A percentile compares a stretch with the other conserved stretches of the same genome.
Conservation (phyloP, 805 yeast genomes). For the Saccharomyces eubayanus region DNA sequence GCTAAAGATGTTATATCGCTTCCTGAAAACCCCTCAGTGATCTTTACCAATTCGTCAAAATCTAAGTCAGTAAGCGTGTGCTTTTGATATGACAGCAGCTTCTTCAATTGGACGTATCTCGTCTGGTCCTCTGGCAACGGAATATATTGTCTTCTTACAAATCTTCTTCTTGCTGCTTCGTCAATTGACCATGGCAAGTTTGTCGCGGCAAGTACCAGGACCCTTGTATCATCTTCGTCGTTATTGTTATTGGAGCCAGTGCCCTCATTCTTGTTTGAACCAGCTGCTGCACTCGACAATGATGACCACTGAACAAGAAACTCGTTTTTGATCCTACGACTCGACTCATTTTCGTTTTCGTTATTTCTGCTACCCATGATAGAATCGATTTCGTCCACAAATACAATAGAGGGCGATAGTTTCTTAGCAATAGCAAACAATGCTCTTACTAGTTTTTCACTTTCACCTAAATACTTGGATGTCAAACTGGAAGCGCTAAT, state of each 20-base stretch:
- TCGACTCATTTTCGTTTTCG: slow-evolving; percentile 66
- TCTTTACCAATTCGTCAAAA: slow-evolving; percentile 45
- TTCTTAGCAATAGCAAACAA: slow-evolving; percentile 76
- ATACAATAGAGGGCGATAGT: slow-evolving; percentile 85
- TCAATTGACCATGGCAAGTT: slow-evolving; percentile 96
- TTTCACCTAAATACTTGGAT: slow-evolving; percentile 82
- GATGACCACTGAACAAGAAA: slow-evolving; percentile 93
- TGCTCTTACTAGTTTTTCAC: slow-evolving; percentile 88
- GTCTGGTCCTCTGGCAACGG: slow-evolving; percentile 89
- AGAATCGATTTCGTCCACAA: slow-evolving; percentile 94
- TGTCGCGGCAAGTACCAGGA: slow-evolving; percentile 87
- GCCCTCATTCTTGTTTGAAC: slow-evolving; percentile 41
- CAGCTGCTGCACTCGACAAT: slow-evolving; percentile 76
- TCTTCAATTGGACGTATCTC: slow-evolving; percentile 58
- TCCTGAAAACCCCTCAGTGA: slow-evolving; percentile 85
- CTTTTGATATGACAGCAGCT: slow-evolving; percentile 61
- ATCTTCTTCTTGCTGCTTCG: slow-evolving; percentile 92
- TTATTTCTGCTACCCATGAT: slow-evolving; percentile 62
- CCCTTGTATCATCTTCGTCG: slow-evolving; percentile 45
- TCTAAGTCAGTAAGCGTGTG: slow-evolving; percentile 61
- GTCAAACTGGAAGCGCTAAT: slow-evolving; percentile 86
- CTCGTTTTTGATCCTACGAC: slow-evolving; percentile 85
- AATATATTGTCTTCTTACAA: slow-evolving; percentile 84
- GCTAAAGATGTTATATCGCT: slow-evolving; percentile 89
- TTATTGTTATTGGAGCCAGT: slow-evolving; percentile 13